Evolutionary conservation across 805 yeast genomes (phyloP).

Genomic region (Cyberlindnera maritima): DNA sequence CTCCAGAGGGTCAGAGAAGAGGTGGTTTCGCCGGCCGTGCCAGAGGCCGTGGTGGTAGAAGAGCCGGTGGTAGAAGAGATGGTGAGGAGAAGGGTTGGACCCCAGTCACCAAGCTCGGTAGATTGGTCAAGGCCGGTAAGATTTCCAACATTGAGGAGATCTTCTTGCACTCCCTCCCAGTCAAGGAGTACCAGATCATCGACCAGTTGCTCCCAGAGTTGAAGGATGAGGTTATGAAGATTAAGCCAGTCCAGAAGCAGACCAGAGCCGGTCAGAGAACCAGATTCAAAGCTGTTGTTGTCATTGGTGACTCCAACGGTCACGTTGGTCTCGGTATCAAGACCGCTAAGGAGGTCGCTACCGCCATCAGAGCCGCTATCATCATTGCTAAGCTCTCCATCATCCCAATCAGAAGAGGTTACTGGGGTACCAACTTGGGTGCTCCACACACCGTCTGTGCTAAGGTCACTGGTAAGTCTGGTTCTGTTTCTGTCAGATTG

Average conservation of each 20-base stretch:
- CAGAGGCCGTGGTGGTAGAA: constrained; percentile 62
- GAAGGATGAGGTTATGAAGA: constrained; percentile 99
- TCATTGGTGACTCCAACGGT: constrained; percentile 99
- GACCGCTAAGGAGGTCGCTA: constrained; percentile 99
- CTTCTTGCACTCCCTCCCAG: constrained; percentile 98
- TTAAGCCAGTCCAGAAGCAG: constrained; percentile 99
- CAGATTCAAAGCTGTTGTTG: constrained; percentile 99
- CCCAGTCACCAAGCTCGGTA: constrained; percentile 99
- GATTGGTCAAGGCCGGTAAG: constrained; percentile 99
- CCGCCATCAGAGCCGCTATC: constrained; percentile 99
- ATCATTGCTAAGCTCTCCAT: constrained; percentile 97
- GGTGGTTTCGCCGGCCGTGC: constrained; percentile 55
- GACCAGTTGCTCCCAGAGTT: constrained; percentile 94
- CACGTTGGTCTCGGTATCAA: constrained; percentile 99
- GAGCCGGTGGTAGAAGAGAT: constrained; percentile 70
- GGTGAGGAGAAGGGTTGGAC: constrained; percentile 98
- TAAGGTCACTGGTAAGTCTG: constrained; percentile 99
- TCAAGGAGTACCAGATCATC: constrained; percentile 98
- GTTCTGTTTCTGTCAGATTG: constrained; percentile 97
- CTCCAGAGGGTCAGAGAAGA: constrained; percentile 40
- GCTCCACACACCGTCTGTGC: constrained; percentile 94
- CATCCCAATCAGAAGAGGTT: constrained; percentile 99
- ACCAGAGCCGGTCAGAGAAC: constrained; percentile 99
- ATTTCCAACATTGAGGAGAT: constrained; percentile 95
- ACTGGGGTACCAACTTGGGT: constrained; percentile 99